A percentile compares a stretch with the other conserved stretches of the same genome.
phyloP scores from a whole-genome alignment of 2,329 filamentous ascomycete genomes.

The Diaporthe sp. region DNA sequence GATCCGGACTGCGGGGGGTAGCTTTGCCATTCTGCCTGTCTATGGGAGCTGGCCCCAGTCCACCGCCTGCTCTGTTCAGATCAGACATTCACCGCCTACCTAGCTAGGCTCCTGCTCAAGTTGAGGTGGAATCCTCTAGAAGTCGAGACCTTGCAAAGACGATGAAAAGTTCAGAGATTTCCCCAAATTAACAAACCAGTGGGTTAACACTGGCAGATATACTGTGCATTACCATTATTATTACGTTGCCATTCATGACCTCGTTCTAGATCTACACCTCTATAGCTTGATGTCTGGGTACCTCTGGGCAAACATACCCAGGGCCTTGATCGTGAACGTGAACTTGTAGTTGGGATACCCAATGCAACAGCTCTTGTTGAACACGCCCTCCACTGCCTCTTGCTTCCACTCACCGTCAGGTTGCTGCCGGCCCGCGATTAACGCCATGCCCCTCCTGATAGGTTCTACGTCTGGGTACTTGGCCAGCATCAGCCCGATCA shows the following conservation, averaged over 20 bases:
- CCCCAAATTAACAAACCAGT: background rate
- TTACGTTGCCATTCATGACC: background rate
- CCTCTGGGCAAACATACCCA: slow-evolving; percentile 86
- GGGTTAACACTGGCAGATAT: background rate
- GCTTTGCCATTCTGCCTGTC: background rate
- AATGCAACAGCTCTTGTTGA: slow-evolving; percentile 99
- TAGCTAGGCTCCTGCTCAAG: background rate
- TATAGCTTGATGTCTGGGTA: slow-evolving; percentile 75
- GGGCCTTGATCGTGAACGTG: slow-evolving; percentile 91
- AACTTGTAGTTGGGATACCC: slow-evolving; percentile 99
- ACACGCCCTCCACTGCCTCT: slow-evolving; percentile 96
- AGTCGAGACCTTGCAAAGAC: background rate
- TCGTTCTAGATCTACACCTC: background rate
- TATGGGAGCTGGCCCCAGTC: background rate
- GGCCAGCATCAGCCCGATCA: slow-evolving; percentile 86
- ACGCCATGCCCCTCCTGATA: slow-evolving; percentile 79
- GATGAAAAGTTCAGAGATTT: background rate
- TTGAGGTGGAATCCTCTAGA: slow-evolving; percentile 14
- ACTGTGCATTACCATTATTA: slow-evolving; percentile 7
- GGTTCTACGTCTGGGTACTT: slow-evolving; percentile 82
- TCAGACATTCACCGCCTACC: background rate
- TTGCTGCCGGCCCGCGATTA: slow-evolving; percentile 90
- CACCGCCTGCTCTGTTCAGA: background rate
- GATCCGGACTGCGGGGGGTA: slow-evolving; percentile 1
- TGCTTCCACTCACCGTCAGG: slow-evolving; percentile 94